Conservation (phyloP, 163 green algal genomes). For the Chlamydomonas reinhardtii region DNA sequence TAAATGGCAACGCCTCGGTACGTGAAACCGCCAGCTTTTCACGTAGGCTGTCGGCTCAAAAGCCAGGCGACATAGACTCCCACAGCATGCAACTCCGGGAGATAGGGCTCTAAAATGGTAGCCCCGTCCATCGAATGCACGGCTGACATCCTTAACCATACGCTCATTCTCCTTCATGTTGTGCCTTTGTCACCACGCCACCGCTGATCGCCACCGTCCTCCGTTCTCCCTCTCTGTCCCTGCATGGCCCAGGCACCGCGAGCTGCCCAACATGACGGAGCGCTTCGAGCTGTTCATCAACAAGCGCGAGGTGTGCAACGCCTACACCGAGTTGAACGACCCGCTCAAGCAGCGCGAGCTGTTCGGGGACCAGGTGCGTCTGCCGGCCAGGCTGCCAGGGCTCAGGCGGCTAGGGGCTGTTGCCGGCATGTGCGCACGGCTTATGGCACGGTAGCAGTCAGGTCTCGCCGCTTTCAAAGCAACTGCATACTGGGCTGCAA, state of each 20-base stretch:
- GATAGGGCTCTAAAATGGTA: background rate
- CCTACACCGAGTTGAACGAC: constrained; percentile 99
- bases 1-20: no score
- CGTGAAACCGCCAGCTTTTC: no score
- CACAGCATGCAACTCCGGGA: constrained; percentile 47
- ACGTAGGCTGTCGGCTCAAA: background rate
- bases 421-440: no score
- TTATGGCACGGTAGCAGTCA: no score
- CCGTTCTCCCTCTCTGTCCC: no score
- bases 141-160: background rate
- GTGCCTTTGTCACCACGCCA: no score
- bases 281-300: constrained; percentile 99
- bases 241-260: constrained; percentile 82
- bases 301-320: constrained; percentile 95
- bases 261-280: constrained; percentile 93
- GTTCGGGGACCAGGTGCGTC: constrained; percentile 87
- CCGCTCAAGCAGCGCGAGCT: constrained; percentile 91
- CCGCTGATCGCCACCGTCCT: no score
- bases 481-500: no score
- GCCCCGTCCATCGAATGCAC: constrained; percentile 40
- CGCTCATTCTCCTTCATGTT: no score
- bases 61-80: constrained; percentile 19
- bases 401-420: no score
- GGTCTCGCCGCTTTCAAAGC: no score
- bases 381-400: no score